A percentile compares a stretch with the other conserved stretches of the same genome.
Conservation (phyloP, 306 rosid genomes). For the Malus sylvestris region DNA sequence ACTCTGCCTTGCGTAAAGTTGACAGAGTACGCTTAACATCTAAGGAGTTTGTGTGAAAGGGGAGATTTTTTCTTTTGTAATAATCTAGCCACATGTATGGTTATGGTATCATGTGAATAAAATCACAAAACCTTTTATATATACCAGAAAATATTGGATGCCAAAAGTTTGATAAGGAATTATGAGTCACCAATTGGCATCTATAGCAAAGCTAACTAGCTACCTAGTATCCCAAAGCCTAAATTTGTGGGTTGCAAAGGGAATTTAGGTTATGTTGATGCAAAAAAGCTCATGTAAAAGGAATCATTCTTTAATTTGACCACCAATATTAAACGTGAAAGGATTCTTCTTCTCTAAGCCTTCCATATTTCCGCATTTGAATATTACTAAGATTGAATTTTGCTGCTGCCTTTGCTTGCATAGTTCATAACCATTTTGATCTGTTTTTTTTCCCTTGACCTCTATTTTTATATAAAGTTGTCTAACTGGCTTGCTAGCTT, state of each 20-base stretch:
- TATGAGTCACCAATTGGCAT: constrained; percentile 4
- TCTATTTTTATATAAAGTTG: background rate
- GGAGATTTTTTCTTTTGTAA: too few relatives aligned
- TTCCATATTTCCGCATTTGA: background rate
- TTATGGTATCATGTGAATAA: background rate
- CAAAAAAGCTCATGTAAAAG: background rate
- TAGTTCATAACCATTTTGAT: background rate
- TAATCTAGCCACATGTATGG: constrained; percentile 1
- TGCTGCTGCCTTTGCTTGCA: background rate
- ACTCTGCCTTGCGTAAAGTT: too few relatives aligned
- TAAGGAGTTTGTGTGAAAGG: too few relatives aligned
- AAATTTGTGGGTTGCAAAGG: background rate
- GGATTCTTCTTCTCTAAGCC: background rate
- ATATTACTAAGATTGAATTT: background rate
- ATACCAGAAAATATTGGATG: constrained; percentile 2
- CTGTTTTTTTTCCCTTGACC: background rate
- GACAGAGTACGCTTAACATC: too few relatives aligned
- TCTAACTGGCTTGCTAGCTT: background rate
- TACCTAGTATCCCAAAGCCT: background rate
- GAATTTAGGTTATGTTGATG: background rate
- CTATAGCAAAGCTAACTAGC: background rate
- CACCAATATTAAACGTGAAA: background rate
- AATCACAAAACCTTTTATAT: background rate
- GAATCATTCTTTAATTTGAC: background rate
- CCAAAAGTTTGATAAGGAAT: background rate